These are phyloP conservation scores for Diaporthe sp. DNA, from an alignment of 2,329 filamentous ascomycete species.

Conservation along the genomic window DNA sequence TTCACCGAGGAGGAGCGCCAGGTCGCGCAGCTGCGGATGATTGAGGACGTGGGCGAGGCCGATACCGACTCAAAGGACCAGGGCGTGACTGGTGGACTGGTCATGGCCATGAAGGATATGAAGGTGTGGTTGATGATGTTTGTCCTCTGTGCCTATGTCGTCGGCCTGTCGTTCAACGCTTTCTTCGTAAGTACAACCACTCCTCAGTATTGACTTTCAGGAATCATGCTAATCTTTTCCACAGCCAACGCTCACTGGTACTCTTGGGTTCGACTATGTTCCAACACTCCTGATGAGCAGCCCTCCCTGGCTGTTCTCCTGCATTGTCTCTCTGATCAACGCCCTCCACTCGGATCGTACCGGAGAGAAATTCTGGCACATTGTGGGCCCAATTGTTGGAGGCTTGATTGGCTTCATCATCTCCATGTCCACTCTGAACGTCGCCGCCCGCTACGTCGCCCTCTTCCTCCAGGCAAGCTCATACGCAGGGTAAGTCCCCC, in stretches of 20 bases:
- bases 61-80: slow-evolving; percentile 65
- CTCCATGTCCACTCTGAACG: slow-evolving; percentile 68
- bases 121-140: slow-evolving; percentile 76
- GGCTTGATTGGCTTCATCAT: slow-evolving; percentile 71
- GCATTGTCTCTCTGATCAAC: slow-evolving; percentile 66
- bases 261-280: slow-evolving; percentile 65
- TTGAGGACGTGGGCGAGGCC: slow-evolving; percentile 69
- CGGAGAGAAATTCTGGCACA: slow-evolving; percentile 72
- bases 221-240: background rate
- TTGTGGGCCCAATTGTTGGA: slow-evolving; percentile 63
- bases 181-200: slow-evolving; percentile 60
- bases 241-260: slow-evolving; percentile 63
- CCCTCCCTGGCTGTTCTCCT: slow-evolving; percentile 71
- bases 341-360: slow-evolving; percentile 69
- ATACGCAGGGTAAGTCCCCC: slow-evolving; percentile 60
- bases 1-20: slow-evolving; percentile 70
- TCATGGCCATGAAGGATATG: slow-evolving; percentile 70
- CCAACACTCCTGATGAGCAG: slow-evolving; percentile 68
- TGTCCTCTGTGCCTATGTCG: slow-evolving; percentile 71
- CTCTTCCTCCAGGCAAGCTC: slow-evolving; percentile 70
- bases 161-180: slow-evolving; percentile 69
- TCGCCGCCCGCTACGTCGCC: slow-evolving; percentile 69
- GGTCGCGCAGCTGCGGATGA: slow-evolving; percentile 67
- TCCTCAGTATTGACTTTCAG: no score
- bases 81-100: slow-evolving; percentile 64